Base-by-base conservation (phyloP, 2,329 filamentous ascomycete species). In the Periglandula ipomoeae region DNA sequence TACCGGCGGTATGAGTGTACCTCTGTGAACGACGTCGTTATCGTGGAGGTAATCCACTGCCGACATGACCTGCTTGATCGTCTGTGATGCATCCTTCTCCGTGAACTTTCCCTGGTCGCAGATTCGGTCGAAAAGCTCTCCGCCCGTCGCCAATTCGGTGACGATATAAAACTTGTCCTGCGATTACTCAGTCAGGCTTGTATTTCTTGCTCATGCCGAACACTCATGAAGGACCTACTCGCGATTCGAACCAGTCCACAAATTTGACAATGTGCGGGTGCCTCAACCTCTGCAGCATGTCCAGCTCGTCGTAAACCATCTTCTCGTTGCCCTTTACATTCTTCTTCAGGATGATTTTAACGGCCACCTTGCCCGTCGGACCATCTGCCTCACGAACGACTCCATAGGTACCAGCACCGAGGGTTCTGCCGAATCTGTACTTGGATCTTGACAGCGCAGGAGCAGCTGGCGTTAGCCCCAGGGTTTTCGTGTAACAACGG, bases 121-220 rank as follows among this genome's bases (percentile, higher is more conserved):
- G 60, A 98, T 98, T 49, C 94, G 85, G 63, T 98, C 93, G 68
- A 98, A 98, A 54, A 98, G 73, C 71, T 98, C 93, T 65, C 93
- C 93, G 57, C 93, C 93, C 0, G 88, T 95, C 38, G 93, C 93
- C 49, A 98, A 77, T 69, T 98, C 86, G 27, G 93, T 98, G 59
- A 98, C 90, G 58, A 98, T 97, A 68, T 98, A 98, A 73, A 95
- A 98, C 74, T 98, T 98, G 75, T 98, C 93, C 89, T 95, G 42
- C 23, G 10, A 23, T 19, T 32, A 7, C 9, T 9, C 13, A 11
- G 23, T 51, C 38, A 53, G 48, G 3, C 26, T 34, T 11, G 9
- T 15, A 19, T 20, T 10, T 19, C 26, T n/a, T 20, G 9, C n/a
- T 38, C 23, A 32, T 40, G 22, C n/a, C 5, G n/a, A 35, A 27